These are phyloP conservation scores for Candida corydali DNA, from an alignment of 805 yeast species.

Conservation along the genomic window DNA sequence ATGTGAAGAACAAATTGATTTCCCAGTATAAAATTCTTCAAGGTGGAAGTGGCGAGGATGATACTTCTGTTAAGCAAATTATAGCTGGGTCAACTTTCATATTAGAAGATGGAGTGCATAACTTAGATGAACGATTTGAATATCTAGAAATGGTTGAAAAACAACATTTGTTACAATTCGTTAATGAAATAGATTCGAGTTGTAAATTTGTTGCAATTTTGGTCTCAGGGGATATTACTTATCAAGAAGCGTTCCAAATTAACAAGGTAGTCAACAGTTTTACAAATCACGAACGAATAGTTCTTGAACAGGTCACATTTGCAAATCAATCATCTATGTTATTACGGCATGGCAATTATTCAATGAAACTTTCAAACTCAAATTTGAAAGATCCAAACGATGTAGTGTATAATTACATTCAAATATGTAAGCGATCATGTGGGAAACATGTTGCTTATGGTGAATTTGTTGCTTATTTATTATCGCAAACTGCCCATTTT, in stretches of 20 bases:
- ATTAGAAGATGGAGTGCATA: slow-evolving; percentile 55
- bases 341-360: slow-evolving; percentile 16
- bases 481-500: slow-evolving; percentile 40
- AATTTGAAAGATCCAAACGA: slow-evolving; percentile 47
- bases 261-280: slow-evolving; percentile 18
- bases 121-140: slow-evolving; percentile 51
- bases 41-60: slow-evolving; percentile 21
- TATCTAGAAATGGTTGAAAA: slow-evolving; percentile 48
- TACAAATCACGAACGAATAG: slow-evolving; percentile 19
- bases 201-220: slow-evolving; percentile 38
- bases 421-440: slow-evolving; percentile 48
- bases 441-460: slow-evolving; percentile 35
- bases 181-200: slow-evolving; percentile 19
- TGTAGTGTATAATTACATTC: slow-evolving; percentile 51
- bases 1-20: slow-evolving; percentile 46
- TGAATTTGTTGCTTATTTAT: slow-evolving; percentile 41
- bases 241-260: slow-evolving; percentile 9
- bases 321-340: slow-evolving; percentile 33
- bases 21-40: slow-evolving; percentile 42
- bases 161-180: slow-evolving; percentile 26
- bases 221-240: slow-evolving; percentile 46
- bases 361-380: slow-evolving; percentile 24
- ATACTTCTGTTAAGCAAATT: slow-evolving; percentile 41
- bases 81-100: slow-evolving; percentile 47
- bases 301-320: not conserved